Base-by-base conservation (phyloP, 2,329 filamentous ascomycete species). In the Keithomyces neogunnii region DNA sequence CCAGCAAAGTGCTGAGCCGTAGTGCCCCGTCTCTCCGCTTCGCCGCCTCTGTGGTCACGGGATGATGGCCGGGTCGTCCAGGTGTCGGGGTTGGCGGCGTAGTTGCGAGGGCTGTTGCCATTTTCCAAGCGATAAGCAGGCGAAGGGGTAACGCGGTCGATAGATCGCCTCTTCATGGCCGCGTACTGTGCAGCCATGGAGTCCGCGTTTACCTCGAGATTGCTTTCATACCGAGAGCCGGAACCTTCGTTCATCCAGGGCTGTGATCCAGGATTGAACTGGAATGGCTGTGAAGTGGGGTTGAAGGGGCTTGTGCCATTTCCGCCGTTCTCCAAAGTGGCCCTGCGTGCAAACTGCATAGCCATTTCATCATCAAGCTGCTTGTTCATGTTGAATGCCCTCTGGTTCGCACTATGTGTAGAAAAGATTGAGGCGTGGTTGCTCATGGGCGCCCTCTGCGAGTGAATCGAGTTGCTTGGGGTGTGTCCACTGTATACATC, bases 211-310 rank as follows among this genome's bases (percentile, higher is more conserved):
- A 63, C 36, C 19, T 72, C 68, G 36, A 65, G 54, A 45, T 60
- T 63, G 40, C 58, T 58, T 29, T 55, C 63, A 50, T 64, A 59
- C 13, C 64, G 59, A 19, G 62, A 56, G 9, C 51, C 49, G 36
- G 45, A 45, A 11, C 44, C 48, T 11, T 73, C 67, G 6, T 63
- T 62, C 47, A 64, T 64, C 75, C 76, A 80, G 3, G 73, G 56
- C 55, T 74, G 71, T 4, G 73, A 73, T 6, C 63, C 68, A 1
- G 75, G 72, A 55, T 78, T 76, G 55, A 73, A 63, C 54, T 74
- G 72, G 57, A 76, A 76, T 5, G 69, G 63, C 48, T 69, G 69
- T 2, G 62, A 59, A 10, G 60, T 54, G 28, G 63, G 62, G 39
- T 64, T 63, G 55, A 64, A 66, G 5, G 56, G 49, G 4, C 60